Percentiles rank a stretch among this genome's conserved stretches.
These are phyloP conservation scores for Calonectria pseudoreteaudii DNA, from an alignment of 2,329 filamentous ascomycete genomes.

Conservation along the genomic window DNA sequence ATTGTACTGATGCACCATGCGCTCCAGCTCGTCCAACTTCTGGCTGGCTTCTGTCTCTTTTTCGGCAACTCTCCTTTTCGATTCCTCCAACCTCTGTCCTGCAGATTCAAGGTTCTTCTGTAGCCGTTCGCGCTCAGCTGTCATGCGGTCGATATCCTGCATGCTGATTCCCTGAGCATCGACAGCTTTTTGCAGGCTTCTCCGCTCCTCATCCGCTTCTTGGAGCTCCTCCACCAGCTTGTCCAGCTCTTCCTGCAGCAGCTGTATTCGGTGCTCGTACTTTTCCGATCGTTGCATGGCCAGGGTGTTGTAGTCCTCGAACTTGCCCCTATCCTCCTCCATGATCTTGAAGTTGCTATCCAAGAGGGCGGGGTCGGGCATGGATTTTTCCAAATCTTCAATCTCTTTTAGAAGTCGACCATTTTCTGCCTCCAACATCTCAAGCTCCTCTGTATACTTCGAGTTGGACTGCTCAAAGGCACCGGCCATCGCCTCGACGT, in stretches of 20 bases:
- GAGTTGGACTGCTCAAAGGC: constrained; percentile 89
- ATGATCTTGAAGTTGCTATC: constrained; percentile 93
- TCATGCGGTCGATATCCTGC: constrained; percentile 99
- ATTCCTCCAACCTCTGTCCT: constrained; percentile 81
- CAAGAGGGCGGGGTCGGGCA: constrained; percentile 83
- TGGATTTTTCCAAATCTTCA: constrained; percentile 87
- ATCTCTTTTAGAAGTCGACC: constrained; percentile 85
- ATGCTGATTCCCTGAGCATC: constrained; percentile 96
- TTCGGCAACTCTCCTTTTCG: constrained; percentile 84
- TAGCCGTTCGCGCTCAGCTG: constrained; percentile 91
- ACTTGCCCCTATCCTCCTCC: constrained; percentile 94
- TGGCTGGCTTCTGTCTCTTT: constrained; percentile 88
- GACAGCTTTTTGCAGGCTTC: constrained; percentile 83
- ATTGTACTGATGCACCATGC: constrained; percentile 91
- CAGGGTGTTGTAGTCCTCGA: constrained; percentile 91
- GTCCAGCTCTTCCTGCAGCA: constrained; percentile 88
- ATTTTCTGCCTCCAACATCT: constrained; percentile 88
- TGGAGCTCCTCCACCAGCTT: constrained; percentile 80
- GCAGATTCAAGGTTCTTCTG: constrained; percentile 87
- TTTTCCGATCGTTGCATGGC: constrained; percentile 90
- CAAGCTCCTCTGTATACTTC: constrained; percentile 85
- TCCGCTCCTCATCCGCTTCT: constrained; percentile 85
- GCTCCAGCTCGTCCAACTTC: constrained; percentile 93
- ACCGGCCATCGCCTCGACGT: constrained; percentile 87
- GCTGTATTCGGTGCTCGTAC: constrained; percentile 82